Base-by-base conservation (phyloP, 768 basidiomycete species). In the Paxillus ammoniavirescens region DNA sequence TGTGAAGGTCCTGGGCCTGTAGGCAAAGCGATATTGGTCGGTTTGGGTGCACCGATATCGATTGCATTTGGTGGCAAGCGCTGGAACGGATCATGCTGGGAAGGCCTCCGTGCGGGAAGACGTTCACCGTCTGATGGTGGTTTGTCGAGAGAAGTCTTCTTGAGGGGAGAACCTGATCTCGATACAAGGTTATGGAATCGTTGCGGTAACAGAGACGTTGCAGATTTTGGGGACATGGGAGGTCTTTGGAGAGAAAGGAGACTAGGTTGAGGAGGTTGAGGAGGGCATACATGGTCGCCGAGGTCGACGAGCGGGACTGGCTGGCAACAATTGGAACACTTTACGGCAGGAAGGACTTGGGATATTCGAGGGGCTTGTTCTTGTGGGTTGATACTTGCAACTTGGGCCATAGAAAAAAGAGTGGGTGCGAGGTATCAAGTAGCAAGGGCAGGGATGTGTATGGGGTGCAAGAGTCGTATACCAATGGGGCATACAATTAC, bases 261-360 rank as follows among this genome's bases (percentile, higher is more conserved):
- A 14, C 70, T 64, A 45, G 82, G 77, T 9, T 76, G 65, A 14
- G 77, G 65, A 15, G 84, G 76, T 1, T 80, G 77, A 9, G 76
- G 69, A 6, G 75, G 58, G 69, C 93, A 97, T 65, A 83, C 74
- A 65, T 96, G 93, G 56, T 91, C 88, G 36, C 84, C 84, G 35
- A 96, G 83, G 43, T 84, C 77, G 44, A 78, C 72, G 35, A 96
- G 76, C 31, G 88, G 83, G 37, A 97, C 89, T 1, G 80, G 82
- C 8, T 75, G 73, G 61, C 75, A 73, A 66, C 93, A 97, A 30
- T 74, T 86, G 2, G 91, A 91, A 69, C 93, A 97, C 67, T 88
- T 95, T 55, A 94, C 87, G 2, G 84, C 77, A 5, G 93, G 91
- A 9, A 96, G 76, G 46, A 87, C 69, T 68, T 91, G 83, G 21